Base-by-base conservation (phyloP, 805 yeast genomes). In the Candida alai region DNA sequence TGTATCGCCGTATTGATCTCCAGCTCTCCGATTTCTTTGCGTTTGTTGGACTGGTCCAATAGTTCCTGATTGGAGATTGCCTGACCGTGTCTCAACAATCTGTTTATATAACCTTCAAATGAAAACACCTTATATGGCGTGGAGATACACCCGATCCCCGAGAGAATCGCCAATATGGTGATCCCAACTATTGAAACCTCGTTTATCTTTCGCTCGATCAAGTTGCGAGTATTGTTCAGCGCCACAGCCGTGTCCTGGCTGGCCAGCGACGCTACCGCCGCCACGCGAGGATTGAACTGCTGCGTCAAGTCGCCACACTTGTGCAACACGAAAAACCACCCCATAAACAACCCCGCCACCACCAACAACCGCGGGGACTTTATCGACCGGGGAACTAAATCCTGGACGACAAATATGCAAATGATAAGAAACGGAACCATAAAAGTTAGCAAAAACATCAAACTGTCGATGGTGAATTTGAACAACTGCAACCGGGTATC, bases 111-210 rank as follows among this genome's bases (percentile, higher is more conserved):
- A 13, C 19, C 24, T 15, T 41, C 48, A 5, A 43, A 8, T 3
- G 40, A 29, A 23, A 55, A 47, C 19, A 46, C 35, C 19, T 53
- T 49, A 41, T 53, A 63, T 6, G 76, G 67, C 1, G 75, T 70
- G 26, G 74, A 63, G 10, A 69, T 52, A 5, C 74, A 68, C 1
- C 78, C 80, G 27, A 74, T 61, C 2, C 80, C 80, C 8, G 75
- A 72, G 13, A 74, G 52, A 1, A 70, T 42, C 1, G 77, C 73
- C 34, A 74, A 59, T 32, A 70, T 62, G n/a, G 73, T 58, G 19
- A 74, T 66, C 0, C 80, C 80, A 18, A 70, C 56, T 28, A 74
- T 48, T 3, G 70, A 61, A 19, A 74, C 45, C 43, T 73, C 70
- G 41, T 64, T 68, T 28, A 74, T 57, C 34, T 73, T 68, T 13